Evolutionary conservation across 1,284 basidiomycete genomes (phyloP).

Genomic region (Trichosporon sp.): DNA sequence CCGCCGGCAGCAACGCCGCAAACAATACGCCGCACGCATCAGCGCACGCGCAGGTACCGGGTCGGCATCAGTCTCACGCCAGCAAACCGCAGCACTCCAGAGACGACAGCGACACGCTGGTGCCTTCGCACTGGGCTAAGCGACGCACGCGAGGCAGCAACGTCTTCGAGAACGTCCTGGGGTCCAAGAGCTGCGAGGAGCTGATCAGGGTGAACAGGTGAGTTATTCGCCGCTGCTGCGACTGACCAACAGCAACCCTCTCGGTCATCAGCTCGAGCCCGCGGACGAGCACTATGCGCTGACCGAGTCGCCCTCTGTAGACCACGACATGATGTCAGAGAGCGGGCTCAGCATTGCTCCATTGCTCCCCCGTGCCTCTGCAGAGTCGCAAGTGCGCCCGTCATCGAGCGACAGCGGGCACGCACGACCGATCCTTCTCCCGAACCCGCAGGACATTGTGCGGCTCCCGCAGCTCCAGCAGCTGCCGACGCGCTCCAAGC

Average conservation of each 20-base stretch:
- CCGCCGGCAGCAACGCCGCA: neutral
- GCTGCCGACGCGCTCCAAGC: constrained; percentile 11
- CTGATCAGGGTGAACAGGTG: neutral
- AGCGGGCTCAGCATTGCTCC: neutral
- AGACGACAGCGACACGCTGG: neutral
- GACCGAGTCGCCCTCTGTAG: neutral
- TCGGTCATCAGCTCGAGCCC: neutral
- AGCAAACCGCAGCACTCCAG: neutral
- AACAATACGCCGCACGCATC: neutral
- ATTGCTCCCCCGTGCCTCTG: neutral
- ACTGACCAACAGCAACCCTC: neutral
- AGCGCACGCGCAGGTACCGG: neutral
- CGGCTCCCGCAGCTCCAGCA: constrained; percentile 20
- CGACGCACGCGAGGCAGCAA: neutral
- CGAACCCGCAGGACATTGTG: constrained; percentile 22
- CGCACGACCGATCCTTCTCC: constrained; percentile 8
- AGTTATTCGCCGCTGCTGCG: neutral
- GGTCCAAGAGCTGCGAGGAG: neutral
- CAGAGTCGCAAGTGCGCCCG: neutral
- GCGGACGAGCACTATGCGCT: neutral
- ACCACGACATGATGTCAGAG: neutral
- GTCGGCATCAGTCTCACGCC: neutral
- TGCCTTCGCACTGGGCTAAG: neutral
- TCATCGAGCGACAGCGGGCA: neutral
- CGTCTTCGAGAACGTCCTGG: neutral